Evolutionary conservation across 1,284 basidiomycete genomes (phyloP), one percentile per base, ranked within the genome.

Genomic region (Polyporus tsugae): DNA sequence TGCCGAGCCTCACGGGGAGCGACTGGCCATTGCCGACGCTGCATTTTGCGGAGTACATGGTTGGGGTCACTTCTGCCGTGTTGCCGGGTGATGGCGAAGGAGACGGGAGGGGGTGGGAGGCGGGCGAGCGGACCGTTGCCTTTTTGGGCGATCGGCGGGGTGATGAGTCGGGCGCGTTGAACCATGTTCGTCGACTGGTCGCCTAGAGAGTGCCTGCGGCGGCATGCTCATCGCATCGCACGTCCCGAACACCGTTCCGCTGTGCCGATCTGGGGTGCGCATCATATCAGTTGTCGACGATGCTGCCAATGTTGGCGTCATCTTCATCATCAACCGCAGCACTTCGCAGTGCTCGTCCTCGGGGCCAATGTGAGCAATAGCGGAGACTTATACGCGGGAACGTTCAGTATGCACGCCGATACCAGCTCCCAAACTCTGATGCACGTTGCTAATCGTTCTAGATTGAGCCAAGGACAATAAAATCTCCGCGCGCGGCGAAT

Each of bases 101-200:
- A 41, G 60, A 62, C 38, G 57, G 33, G 53, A 29, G 42, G 4
- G 6, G 60, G 49, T 53, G 61, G 33, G 58, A 62, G 58, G 62
- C 62, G 62, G 62, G 62, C 17, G 44, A 38, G 66, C 66, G 66
- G 66, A 63, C 66, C 66, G 66, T 63, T 63, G 66, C 66, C 62
- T 60, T 64, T 63, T 33, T n/a, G 44, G 62, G 66, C 33, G 66
- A 67, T 67, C 66, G 66, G 22, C 62, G 62, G 57, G 39, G 46
- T n/a, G 62, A 60, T 61, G 46, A 19, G 46, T 35, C 52, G 49
- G 42, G 41, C n/a, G 22, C 42, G 49, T 42, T 35, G 19, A 13
- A 29, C 64, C 59, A 19, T 57, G 35, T 62, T 39, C 52, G 22
- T 55, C 60, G n/a, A 55, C 52, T 52, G 38, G 60, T 58, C 41